phyloP scores from a whole-genome alignment of 345 rosid genomes.

The Gynandropsis gynandra region DNA sequence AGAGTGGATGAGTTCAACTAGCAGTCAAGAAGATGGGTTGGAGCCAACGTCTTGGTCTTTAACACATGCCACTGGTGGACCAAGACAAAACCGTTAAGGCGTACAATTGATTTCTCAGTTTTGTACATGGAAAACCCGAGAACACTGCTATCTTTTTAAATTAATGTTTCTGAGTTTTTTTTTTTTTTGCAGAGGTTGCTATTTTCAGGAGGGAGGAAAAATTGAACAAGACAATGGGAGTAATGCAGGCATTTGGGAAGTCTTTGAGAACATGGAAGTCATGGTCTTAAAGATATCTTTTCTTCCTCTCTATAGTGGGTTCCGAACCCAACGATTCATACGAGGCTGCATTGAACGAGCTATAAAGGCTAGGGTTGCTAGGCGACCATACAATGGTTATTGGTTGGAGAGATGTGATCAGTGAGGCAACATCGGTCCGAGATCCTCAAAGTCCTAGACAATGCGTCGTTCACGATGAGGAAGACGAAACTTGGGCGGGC shows the following conservation, averaged over 20 bases:
- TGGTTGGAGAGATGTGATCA: too few species aligned
- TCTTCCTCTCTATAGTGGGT: too few species aligned
- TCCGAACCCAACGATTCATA: too few species aligned
- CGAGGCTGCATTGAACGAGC: too few species aligned
- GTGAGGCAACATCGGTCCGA: too few species aligned
- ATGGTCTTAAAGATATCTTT: conserved; percentile 35
- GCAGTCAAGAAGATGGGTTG: conserved; percentile 56
- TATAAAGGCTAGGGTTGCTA: too few species aligned
- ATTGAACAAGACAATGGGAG: conserved; percentile 54
- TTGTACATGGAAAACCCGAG: background rate
- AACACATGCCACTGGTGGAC: conserved; percentile 85
- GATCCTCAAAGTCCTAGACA: too few species aligned
- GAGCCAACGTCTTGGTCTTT: conserved; percentile 63
- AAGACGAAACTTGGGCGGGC: too few species aligned
- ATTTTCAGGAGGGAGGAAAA: conserved; percentile 59
- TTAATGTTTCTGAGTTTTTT: conserved; percentile 3
- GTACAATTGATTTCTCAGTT: conserved; percentile 16
- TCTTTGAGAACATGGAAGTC: conserved; percentile 63
- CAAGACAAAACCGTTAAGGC: conserved; percentile 47
- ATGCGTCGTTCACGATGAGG: too few species aligned
- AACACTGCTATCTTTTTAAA: too few species aligned
- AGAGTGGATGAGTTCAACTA: conserved; percentile 61
- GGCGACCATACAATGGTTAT: too few species aligned
- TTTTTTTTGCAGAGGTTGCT: conserved; percentile 52
- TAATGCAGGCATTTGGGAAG: conserved; percentile 55